phyloP scores from a whole-genome alignment of 306 rosid genomes.

The Prunus campanulata region DNA sequence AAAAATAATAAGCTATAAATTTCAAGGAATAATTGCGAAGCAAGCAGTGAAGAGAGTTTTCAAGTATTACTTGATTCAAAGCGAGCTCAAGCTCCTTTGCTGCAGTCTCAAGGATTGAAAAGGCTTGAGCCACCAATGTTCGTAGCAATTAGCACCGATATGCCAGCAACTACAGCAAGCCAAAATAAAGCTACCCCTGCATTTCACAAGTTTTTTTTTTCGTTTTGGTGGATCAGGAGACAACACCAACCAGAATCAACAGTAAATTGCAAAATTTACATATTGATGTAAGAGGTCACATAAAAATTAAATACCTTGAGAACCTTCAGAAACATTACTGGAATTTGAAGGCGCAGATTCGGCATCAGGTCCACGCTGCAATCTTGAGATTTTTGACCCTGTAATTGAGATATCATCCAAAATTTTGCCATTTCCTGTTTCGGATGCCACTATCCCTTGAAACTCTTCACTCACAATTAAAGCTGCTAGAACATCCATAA shows the following conservation, averaged over 20 bases:
- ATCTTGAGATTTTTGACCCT: constrained; percentile 39
- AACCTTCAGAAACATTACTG: constrained; percentile 35
- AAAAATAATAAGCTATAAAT: not conserved
- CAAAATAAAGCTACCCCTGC: constrained; percentile 77
- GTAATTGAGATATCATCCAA: constrained; percentile 42
- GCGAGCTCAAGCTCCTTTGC: constrained; percentile 23
- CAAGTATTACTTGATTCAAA: constrained; percentile 32
- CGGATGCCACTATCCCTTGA: constrained; percentile 94
- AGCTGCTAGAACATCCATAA: constrained; percentile 96
- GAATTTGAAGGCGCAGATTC: constrained; percentile 46
- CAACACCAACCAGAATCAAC: not conserved
- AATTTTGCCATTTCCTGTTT: constrained; percentile 51
- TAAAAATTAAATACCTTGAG: constrained; percentile 44
- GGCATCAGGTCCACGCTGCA: constrained; percentile 29
- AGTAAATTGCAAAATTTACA: constrained; percentile 8
- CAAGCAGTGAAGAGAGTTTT: constrained; percentile 8
- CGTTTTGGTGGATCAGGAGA: constrained; percentile 14
- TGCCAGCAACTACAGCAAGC: constrained; percentile 77
- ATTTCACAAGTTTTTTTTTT: constrained; percentile 30
- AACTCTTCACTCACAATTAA: constrained; percentile 94
- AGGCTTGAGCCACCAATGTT: constrained; percentile 76
- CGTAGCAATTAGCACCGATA: constrained; percentile 65
- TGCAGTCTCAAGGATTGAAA: constrained; percentile 71
- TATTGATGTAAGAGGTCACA: not conserved
- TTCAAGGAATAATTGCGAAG: not conserved